Evolutionary conservation across 2,329 filamentous ascomycete genomes (phyloP), one percentile per base, ranked within the genome.

Genomic region (Cordyceps farinosa): DNA sequence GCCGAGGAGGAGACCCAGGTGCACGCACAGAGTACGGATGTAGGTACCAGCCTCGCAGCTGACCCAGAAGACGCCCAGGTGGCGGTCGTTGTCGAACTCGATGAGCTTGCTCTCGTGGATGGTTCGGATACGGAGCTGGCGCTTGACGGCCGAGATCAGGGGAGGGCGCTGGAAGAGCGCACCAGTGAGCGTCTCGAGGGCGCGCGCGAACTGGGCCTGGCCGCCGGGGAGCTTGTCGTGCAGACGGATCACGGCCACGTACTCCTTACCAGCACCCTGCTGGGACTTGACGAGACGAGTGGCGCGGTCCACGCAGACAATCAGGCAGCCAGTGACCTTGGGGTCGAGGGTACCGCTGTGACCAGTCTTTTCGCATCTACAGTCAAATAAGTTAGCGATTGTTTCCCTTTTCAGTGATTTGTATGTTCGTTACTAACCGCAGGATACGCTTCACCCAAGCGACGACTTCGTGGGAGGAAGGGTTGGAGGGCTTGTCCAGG

Each of bases 371-470:
- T 99, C 94, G 67, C 72, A 75, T 66, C 77, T 79, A 61, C 54
- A 63, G 54, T 27, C 62, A 34, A 54, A 29, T 29, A 13, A 45
- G 29, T 59, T 57, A 51, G 45, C 36, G 11, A 52, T 45, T 58
- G 17, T 29, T 65, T 58, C 44, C 30, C 32, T 38, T 38, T 30
- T n/a, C 7, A 38, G 11, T 9, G 51, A 48, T 29, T 22, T 22
- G 22, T 1, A 32, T 9, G 29, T 53, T 22, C 50, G 62, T 61
- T 57, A 73, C 79, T 68, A 86, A 92, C 90, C 90, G 89, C 63
- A 99, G 84, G 73, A 98, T 98, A 72, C 94, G 89, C 89, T 99
- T 99, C 71, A 98, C 90, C 95, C 95, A 99, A 69, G 95, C 94
- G 74, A 99, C 95, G 69, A 99, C 95, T 84, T 99, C 95, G 85